phyloP scores from a whole-genome alignment of 495 filamentous ascomycete genomes.

The Aspergillus conjunctus region DNA sequence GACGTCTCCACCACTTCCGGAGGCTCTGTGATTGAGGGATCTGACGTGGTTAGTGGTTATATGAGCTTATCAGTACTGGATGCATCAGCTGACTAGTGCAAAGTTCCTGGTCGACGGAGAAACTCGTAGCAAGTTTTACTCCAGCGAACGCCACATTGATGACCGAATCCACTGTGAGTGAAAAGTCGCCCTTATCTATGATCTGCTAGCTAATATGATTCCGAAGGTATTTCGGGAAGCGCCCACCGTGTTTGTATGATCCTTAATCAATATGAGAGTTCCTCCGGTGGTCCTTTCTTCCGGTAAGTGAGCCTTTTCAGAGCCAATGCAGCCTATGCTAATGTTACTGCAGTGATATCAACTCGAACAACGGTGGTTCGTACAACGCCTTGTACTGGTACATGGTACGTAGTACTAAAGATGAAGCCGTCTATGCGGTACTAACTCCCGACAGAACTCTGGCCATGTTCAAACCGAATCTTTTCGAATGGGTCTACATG shows the following conservation, averaged over 20 bases:
- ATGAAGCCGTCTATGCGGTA: background rate
- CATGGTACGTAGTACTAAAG: constrained; percentile 46
- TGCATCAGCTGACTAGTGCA: background rate
- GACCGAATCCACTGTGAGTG: constrained; percentile 60
- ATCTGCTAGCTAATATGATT: constrained; percentile 9
- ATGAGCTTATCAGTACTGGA: background rate
- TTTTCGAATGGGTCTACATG: constrained; percentile 66
- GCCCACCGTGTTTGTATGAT: constrained; percentile 42
- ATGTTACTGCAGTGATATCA: constrained; percentile 58
- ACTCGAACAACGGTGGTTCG: constrained; percentile 60
- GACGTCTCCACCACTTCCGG: constrained; percentile 56
- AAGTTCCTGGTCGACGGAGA: constrained; percentile 58
- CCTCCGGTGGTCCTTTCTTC: constrained; percentile 55
- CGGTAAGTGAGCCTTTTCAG: constrained; percentile 24
- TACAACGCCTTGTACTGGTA: constrained; percentile 67
- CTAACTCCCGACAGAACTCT: constrained; percentile 23
- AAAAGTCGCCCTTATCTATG: background rate
- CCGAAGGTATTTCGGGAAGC: constrained; percentile 33
- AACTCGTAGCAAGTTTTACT: constrained; percentile 71
- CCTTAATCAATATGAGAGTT: constrained; percentile 46
- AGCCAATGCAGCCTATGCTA: background rate
- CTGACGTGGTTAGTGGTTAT: constrained; percentile 52
- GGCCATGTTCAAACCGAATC: constrained; percentile 59
- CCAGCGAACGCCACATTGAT: constrained; percentile 66
- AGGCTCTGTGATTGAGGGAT: constrained; percentile 58